These are phyloP conservation scores for Ramalina intermedia DNA, from an alignment of 495 filamentous ascomycete species.

Conservation along the genomic window DNA sequence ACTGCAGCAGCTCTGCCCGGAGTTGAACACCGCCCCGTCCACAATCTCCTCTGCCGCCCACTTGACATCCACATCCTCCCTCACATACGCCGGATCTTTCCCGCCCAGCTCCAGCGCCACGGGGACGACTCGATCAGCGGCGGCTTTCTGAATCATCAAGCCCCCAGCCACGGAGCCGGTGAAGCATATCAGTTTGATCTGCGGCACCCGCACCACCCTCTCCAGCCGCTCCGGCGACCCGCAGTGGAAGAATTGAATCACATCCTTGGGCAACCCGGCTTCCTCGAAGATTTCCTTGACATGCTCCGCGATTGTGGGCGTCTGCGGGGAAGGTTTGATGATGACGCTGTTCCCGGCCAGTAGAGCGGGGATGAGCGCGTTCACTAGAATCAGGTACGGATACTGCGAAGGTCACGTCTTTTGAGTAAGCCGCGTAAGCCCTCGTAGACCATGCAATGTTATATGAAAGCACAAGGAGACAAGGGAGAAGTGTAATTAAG, in stretches of 20 bases:
- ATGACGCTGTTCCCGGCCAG: conserved; percentile 81
- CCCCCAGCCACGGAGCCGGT: conserved; percentile 87
- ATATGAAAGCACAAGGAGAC: too few species aligned
- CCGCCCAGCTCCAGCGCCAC: conserved; percentile 83
- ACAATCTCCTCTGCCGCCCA: conserved; percentile 91
- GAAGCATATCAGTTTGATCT: conserved; percentile 68
- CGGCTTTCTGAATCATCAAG: conserved; percentile 68
- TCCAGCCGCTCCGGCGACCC: conserved; percentile 60
- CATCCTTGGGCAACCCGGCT: conserved; percentile 64
- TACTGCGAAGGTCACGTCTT: conserved; percentile 39
- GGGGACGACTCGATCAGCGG: conserved; percentile 62
- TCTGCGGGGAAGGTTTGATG: conserved; percentile 86
- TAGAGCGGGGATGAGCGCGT: conserved; percentile 76
- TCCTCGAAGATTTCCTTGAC: conserved; percentile 57
- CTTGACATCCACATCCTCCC: conserved; percentile 68
- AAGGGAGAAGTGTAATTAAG: not conserved
- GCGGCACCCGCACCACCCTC: conserved; percentile 54
- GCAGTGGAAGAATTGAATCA: conserved; percentile 81
- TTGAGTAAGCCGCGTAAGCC: too few species aligned
- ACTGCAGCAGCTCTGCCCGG: conserved; percentile 89
- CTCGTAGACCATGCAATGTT: too few species aligned
- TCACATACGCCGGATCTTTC: conserved; percentile 84
- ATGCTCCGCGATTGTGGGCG: conserved; percentile 77
- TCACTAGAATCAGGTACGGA: conserved; percentile 81
- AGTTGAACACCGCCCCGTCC: conserved; percentile 91